These are phyloP conservation scores for Acer campestre DNA, from an alignment of 345 rosid species.

Conservation along the genomic window DNA sequence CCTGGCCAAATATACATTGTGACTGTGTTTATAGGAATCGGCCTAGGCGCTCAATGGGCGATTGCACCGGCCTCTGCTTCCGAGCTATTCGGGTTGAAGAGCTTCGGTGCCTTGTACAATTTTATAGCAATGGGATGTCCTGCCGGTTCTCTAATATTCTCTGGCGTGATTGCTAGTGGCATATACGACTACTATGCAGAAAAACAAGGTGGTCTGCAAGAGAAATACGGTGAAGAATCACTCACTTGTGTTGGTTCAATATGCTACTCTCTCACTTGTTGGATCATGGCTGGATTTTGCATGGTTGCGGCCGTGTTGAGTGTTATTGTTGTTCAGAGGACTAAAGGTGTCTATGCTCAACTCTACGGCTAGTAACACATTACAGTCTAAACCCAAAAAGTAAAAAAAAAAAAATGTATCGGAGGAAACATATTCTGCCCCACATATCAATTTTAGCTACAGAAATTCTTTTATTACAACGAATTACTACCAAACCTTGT, in stretches of 20 bases:
- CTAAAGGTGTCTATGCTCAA: conserved; percentile 59
- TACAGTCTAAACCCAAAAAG: no score
- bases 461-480: no score
- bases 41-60: conserved; percentile 71
- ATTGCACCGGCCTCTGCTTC: conserved; percentile 65
- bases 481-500: no score
- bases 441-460: no score
- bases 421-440: no score
- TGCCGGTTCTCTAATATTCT: conserved; percentile 71
- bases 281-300: conserved; percentile 62
- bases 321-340: conserved; percentile 64
- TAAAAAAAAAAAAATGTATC: no score
- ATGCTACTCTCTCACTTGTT: conserved; percentile 65
- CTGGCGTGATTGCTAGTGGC: conserved; percentile 74
- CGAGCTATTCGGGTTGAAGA: conserved; percentile 71
- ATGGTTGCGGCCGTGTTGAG: conserved; percentile 54
- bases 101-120: conserved; percentile 74
- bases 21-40: conserved; percentile 59
- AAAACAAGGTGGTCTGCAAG: conserved; percentile 46
- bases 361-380: conserved; percentile 36
- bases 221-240: conserved; percentile 29
- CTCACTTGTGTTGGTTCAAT: conserved; percentile 56
- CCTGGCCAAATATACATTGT: conserved; percentile 66
- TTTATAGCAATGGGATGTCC: conserved; percentile 60
- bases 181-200: conserved; percentile 74